phyloP scores from a whole-genome alignment of 1,284 basidiomycete species.

The Fomitopsis betulina region DNA sequence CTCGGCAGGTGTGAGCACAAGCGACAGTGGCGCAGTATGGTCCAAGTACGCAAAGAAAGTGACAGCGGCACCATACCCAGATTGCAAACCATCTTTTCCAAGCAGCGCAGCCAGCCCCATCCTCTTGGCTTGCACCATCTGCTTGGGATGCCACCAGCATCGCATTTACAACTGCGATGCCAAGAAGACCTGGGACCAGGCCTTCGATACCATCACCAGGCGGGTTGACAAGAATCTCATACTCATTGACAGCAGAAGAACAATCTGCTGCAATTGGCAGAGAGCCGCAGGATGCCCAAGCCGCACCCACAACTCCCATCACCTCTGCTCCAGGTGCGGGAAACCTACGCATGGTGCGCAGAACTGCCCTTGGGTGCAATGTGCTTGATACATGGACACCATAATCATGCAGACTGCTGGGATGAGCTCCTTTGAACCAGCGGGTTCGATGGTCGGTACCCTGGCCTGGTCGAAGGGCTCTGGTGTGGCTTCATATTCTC shows the following conservation, averaged over 20 bases:
- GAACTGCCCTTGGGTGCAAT: slow-evolving; percentile 20
- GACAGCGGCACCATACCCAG: background rate
- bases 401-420: slow-evolving; percentile 21
- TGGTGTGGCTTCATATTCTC: background rate
- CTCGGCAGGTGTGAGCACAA: background rate
- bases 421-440: slow-evolving; percentile 7
- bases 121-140: slow-evolving; percentile 19
- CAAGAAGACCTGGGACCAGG: slow-evolving; percentile 11
- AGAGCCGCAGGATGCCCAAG: slow-evolving; percentile 9
- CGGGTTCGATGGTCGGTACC: slow-evolving; percentile 18
- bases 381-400: slow-evolving; percentile 15
- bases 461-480: background rate
- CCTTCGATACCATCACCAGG: slow-evolving; percentile 4
- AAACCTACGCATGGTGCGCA: slow-evolving; percentile 17
- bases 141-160: slow-evolving; percentile 19
- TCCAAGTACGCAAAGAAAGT: background rate
- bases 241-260: background rate
- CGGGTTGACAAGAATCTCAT: slow-evolving; percentile 8
- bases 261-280: slow-evolving; percentile 20
- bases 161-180: slow-evolving; percentile 12
- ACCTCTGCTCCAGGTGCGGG: slow-evolving; percentile 26
- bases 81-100: slow-evolving; percentile 3
- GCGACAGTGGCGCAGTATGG: background rate
- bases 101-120: background rate
- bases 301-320: slow-evolving; percentile 6